Conservation (phyloP, 805 yeast genomes). For the Suhomyces kilbournensis region DNA sequence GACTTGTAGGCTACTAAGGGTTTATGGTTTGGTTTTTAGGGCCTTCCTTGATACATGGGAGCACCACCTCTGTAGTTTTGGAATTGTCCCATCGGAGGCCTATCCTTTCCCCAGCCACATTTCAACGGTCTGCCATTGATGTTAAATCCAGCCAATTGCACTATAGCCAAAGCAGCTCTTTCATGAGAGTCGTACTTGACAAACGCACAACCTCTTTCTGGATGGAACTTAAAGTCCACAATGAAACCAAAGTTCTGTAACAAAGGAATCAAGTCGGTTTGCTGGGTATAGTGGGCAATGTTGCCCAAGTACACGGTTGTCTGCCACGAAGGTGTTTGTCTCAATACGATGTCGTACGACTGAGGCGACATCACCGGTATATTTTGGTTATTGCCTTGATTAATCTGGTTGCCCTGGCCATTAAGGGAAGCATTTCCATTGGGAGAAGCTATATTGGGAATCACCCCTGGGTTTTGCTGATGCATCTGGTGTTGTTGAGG, state of each 20-base stretch:
- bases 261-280: constrained; percentile 68
- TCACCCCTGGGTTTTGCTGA: background rate
- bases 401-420: background rate
- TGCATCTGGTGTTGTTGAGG: constrained; percentile 7
- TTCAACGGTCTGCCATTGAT: constrained; percentile 76
- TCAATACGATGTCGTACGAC: constrained; percentile 64
- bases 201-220: constrained; percentile 85
- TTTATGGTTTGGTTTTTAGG: no score
- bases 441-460: constrained; percentile 5
- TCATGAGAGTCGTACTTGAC: constrained; percentile 85
- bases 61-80: constrained; percentile 24
- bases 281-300: constrained; percentile 72
- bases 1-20: background rate
- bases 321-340: constrained; percentile 80
- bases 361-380: constrained; percentile 46
- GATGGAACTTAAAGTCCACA: constrained; percentile 74
- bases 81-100: constrained; percentile 30
- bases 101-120: constrained; percentile 84
- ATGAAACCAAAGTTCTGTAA: constrained; percentile 79
- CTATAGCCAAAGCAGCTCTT: constrained; percentile 83
- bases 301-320: constrained; percentile 88
- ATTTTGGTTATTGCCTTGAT: constrained; percentile 7
- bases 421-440: constrained; percentile 2
- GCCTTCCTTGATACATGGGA: constrained; percentile 27
- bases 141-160: constrained; percentile 66